Conservation (phyloP, 441 rosid genomes). For the Erodium trifolium region DNA sequence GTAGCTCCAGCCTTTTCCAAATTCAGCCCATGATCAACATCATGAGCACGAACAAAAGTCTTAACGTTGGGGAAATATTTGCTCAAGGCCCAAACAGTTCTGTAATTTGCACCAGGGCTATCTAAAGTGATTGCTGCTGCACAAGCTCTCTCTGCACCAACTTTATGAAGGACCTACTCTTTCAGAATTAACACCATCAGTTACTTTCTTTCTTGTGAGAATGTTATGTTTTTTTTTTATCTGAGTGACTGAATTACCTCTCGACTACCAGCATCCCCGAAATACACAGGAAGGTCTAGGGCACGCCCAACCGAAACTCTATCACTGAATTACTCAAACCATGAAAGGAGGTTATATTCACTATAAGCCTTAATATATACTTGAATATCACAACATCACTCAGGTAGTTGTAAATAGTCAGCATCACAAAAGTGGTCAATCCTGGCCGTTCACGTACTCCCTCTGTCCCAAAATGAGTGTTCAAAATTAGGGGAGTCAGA, state of each 20-base stretch:
- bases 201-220: not conserved
- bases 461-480: too few species aligned
- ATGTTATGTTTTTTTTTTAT: too few species aligned
- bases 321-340: conserved; percentile 41
- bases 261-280: conserved; percentile 95
- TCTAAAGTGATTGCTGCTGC: conserved; percentile 95
- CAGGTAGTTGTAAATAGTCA: not conserved
- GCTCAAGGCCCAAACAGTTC: conserved; percentile 98
- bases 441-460: not conserved
- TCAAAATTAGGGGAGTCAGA: too few species aligned
- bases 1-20: conserved; percentile 96
- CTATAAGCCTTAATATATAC: not conserved
- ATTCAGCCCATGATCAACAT: conserved; percentile 91
- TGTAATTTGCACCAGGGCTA: conserved; percentile 92
- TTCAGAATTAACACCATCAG: conserved; percentile 21
- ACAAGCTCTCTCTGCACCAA: conserved; percentile 95
- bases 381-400: not conserved
- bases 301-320: conserved; percentile 92
- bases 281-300: conserved; percentile 89
- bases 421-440: not conserved
- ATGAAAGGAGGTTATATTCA: not conserved
- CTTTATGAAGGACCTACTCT: conserved; percentile 81
- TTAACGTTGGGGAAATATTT: conserved; percentile 95
- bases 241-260: conserved; percentile 46
- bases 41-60: conserved; percentile 96